phyloP scores from a whole-genome alignment of 1,139 yeast genomes.

The Geotrichum europaeum region DNA sequence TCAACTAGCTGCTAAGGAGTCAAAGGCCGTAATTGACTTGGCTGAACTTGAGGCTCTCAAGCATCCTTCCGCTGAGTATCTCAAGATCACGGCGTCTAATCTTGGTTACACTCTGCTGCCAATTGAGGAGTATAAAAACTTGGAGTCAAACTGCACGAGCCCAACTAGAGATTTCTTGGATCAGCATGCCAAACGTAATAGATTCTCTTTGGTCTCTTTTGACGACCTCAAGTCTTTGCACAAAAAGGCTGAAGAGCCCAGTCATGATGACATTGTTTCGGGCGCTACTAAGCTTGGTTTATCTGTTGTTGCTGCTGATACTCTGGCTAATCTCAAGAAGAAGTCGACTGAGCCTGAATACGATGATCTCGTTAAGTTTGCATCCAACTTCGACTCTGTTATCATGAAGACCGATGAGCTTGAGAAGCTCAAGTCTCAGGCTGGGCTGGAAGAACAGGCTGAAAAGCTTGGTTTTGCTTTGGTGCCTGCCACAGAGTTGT shows the following conservation, averaged over 20 bases:
- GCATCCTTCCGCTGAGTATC: conserved; percentile 12
- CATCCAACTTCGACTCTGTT: conserved; percentile 29
- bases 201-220: conserved; percentile 14
- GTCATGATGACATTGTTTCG: conserved; percentile 22
- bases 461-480: conserved; percentile 20
- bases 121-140: conserved; percentile 28
- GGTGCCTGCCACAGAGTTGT: conserved; percentile 19
- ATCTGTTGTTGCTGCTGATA: conserved; percentile 25
- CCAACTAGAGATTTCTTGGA: conserved; percentile 39
- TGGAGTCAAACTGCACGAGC: conserved; percentile 29
- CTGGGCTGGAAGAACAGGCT: conserved; percentile 23
- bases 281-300: conserved; percentile 30
- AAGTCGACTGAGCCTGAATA: conserved; percentile 31
- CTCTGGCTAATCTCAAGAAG: conserved; percentile 33
- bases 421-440: conserved; percentile 7
- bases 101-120: conserved; percentile 16
- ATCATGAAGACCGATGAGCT: conserved; percentile 28
- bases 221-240: conserved; percentile 27
- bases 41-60: conserved; percentile 26
- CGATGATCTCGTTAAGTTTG: conserved; percentile 30
- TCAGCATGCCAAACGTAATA: conserved; percentile 30
- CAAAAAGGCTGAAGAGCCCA: conserved; percentile 25
- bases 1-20: conserved; percentile 24
- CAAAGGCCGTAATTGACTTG: conserved; percentile 20
- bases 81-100: conserved; percentile 3